A percentile compares a stretch with the other conserved stretches of the same genome.
phyloP scores from a whole-genome alignment of 2,329 filamentous ascomycete species.

The Fusarium mexicanum region DNA sequence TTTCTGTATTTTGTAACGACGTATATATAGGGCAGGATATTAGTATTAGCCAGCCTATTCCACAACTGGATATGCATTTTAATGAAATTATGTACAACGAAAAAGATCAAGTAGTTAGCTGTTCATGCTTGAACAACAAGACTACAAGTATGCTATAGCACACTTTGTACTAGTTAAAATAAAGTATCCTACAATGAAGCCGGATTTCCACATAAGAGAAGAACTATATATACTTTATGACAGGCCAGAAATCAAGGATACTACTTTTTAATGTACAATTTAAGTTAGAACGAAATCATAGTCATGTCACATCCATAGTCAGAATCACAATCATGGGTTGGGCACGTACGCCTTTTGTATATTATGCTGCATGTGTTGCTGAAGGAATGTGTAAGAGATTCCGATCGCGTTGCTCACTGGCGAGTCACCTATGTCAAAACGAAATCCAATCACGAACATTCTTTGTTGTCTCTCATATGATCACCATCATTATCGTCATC shows the following conservation, averaged over 20 bases:
- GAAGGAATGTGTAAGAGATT: slow-evolving; percentile 34
- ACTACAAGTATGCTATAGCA: background rate
- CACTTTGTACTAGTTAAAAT: background rate
- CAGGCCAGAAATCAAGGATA: background rate
- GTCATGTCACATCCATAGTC: slow-evolving; percentile 4
- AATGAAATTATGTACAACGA: background rate
- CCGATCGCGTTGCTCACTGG: slow-evolving; percentile 4
- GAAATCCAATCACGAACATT: slow-evolving; percentile 17
- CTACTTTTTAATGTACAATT: background rate
- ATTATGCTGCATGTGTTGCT: slow-evolving; percentile 23
- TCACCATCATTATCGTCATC: slow-evolving; percentile 21
- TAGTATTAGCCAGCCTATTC: background rate
- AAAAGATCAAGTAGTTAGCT: background rate
- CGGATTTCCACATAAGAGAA: background rate
- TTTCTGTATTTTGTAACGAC: background rate
- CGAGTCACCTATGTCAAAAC: slow-evolving; percentile 19
- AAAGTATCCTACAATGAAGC: background rate
- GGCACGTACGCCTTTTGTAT: slow-evolving; percentile 5
- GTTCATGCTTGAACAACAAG: background rate
- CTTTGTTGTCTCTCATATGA: slow-evolving; percentile 18
- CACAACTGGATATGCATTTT: background rate
- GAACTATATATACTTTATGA: background rate
- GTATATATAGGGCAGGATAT: background rate
- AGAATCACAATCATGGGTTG: background rate
- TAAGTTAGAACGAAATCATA: background rate